Percentiles rank a stretch among this genome's conserved stretches.
phyloP scores from a whole-genome alignment of 176 grass and related monocot genomes.

The Oryza glaberrima region DNA sequence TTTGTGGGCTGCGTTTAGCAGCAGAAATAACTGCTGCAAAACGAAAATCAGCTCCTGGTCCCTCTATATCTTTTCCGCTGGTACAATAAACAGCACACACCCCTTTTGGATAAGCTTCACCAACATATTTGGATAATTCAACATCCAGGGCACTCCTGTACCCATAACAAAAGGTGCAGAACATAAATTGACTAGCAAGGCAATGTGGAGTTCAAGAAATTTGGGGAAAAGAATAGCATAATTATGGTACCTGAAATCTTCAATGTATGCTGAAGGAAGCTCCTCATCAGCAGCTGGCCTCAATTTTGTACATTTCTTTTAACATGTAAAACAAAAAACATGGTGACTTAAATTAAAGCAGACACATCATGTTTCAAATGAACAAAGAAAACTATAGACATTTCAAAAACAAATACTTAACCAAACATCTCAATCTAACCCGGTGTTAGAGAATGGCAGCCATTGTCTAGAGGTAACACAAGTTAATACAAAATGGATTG shows the following conservation, averaged over 20 bases:
- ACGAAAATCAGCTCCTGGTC: conserved; percentile 85
- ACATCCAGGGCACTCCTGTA: conserved; percentile 71
- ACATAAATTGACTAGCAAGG: conserved; percentile 4
- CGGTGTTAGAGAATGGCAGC: no score
- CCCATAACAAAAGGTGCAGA: conserved; percentile 35
- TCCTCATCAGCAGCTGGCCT: conserved; percentile 92
- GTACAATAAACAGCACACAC: conserved; percentile 83
- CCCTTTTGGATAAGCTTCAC: conserved; percentile 92
- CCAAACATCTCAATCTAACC: no score
- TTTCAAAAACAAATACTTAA: not conserved
- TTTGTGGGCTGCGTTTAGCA: conserved; percentile 80
- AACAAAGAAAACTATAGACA: not conserved
- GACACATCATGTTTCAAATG: not conserved
- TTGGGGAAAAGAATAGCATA: conserved; percentile 25
- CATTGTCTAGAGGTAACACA: not conserved
- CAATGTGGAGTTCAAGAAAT: conserved; percentile 36
- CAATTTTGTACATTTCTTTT: conserved; percentile 78
- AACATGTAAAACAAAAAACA: conserved; percentile 37
- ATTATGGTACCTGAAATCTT: conserved; percentile 79
- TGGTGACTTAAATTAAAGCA: conserved; percentile 32
- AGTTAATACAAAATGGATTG: conserved; percentile 2
- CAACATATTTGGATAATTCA: conserved; percentile 88
- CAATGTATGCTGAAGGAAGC: conserved; percentile 88
- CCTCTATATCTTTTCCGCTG: conserved; percentile 79
- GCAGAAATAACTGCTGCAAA: conserved; percentile 79